phyloP scores from a whole-genome alignment of 345 rosid genomes.

The Geranium rotundifolium region DNA sequence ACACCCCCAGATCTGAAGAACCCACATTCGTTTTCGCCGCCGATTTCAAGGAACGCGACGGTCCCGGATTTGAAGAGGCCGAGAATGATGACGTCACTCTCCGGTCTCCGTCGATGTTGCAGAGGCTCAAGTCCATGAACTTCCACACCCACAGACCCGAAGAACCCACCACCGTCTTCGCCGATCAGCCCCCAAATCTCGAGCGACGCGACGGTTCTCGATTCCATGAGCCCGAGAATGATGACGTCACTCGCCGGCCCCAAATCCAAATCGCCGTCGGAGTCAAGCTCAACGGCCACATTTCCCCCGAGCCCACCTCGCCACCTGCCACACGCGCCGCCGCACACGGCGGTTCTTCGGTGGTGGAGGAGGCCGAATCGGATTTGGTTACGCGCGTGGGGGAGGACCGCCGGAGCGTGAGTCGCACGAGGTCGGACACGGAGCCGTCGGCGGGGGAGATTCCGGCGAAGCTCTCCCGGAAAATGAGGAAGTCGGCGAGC shows the following conservation, averaged over 20 bases:
- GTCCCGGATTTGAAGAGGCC: too few species aligned
- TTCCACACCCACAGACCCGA: constrained; percentile 31
- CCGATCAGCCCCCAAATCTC: constrained; percentile 17
- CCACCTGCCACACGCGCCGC: neutral
- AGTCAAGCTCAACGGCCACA: constrained; percentile 40
- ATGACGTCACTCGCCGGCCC: neutral
- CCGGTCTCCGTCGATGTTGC: constrained; percentile 17
- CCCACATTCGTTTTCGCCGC: too few species aligned
- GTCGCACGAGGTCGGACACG: constrained; percentile 49
- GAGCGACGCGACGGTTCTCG: constrained; percentile 13
- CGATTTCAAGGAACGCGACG: too few species aligned
- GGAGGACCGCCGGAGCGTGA: constrained; percentile 8
- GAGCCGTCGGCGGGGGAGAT: constrained; percentile 42
- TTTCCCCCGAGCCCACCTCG: constrained; percentile 35
- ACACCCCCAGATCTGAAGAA: neutral
- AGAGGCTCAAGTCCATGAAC: constrained; percentile 58
- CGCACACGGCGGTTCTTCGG: constrained; percentile 8
- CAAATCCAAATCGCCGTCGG: constrained; percentile 9
- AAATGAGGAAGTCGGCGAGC: constrained; percentile 84
- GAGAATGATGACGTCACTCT: too few species aligned
- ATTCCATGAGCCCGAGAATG: neutral
- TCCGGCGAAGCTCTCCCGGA: constrained; percentile 45
- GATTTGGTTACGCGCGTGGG: neutral
- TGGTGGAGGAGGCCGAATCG: constrained; percentile 3
- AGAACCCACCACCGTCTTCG: constrained; percentile 19